Base-by-base conservation (phyloP, 139 green algal genomes). In the Chlamydomonas sp. region DNA sequence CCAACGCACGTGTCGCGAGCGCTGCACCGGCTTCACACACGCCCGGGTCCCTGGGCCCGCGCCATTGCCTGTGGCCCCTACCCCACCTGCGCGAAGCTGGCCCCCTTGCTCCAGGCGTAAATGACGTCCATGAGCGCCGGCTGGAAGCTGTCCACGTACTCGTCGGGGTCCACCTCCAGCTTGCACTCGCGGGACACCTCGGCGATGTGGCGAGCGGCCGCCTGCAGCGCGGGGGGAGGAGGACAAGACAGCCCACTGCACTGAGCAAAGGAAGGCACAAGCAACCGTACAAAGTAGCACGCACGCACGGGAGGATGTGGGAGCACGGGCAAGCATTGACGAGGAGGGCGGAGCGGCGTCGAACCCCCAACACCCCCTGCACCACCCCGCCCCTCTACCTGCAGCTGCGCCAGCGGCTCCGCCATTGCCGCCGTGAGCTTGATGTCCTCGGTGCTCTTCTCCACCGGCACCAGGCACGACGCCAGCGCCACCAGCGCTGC, bases 101-200 rank as follows among this genome's bases (percentile, higher is more conserved):
- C 91, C 31, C 96, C 96, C 68, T 94, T 95, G 83, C 89, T 93
- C 96, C 96, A 98, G 31, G 81, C 73, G 90, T 96, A 97, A 31
- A 98, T 93, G 49, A 97, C 93, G 86, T 97, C 93, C 94, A 98
- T 97, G 20, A 98, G 92, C 16, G 69, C 90, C 0, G 95, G 93
- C 79, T 92, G 91, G 88, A 98, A 98, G 49, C 75, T 88, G 18
- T 95, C 92, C 14, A 97, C 91, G 89, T 97, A 98, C 77, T 95
- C 93, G 18, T 98, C 94, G 57, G 93, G 88, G 20, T 98, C 92
- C 4, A 97, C 72, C 5, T 96, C 89, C 77, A 98, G 91, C 79
- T 95, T 96, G 89, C 93, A 96, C 87, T 97, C 94, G 7, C 75
- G 73, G 59, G 86, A 92, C 18, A 95, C 84, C 77, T 95, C 80